Evolutionary conservation across 768 basidiomycete genomes (phyloP).

Genomic region (Lepiota brunneoincarnata): DNA sequence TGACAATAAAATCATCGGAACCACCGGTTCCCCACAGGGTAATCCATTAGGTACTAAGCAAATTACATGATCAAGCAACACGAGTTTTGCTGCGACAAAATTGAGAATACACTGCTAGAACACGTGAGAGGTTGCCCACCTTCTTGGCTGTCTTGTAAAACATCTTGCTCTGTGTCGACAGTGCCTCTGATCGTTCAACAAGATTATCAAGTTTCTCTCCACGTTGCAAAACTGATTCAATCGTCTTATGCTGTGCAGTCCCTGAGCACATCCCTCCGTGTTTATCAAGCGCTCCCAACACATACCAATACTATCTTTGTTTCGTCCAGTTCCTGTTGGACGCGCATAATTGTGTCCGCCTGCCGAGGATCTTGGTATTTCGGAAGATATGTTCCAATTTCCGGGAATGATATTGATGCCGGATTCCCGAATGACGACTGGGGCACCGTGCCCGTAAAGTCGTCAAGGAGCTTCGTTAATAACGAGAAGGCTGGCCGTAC

Average conservation of each 20-base stretch:
- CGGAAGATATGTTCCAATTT: slow-evolving; percentile 70
- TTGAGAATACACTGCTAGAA: slow-evolving; percentile 10
- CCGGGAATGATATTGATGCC: slow-evolving; percentile 71
- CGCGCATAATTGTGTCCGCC: slow-evolving; percentile 97
- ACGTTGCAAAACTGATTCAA: slow-evolving; percentile 92
- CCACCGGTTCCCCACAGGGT: background rate
- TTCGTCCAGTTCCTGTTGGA: slow-evolving; percentile 97
- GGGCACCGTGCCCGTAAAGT: slow-evolving; percentile 81
- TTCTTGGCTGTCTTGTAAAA: slow-evolving; percentile 99
- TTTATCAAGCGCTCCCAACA: slow-evolving; percentile 12
- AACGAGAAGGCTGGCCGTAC: slow-evolving; percentile 96
- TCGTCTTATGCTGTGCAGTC: slow-evolving; percentile 87
- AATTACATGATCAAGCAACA: slow-evolving; percentile 84
- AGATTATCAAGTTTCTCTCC: slow-evolving; percentile 97
- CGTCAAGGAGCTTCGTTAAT: slow-evolving; percentile 89
- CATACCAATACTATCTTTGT: slow-evolving; percentile 96
- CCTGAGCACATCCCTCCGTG: background rate
- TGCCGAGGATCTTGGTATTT: slow-evolving; percentile 98
- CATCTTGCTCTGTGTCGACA: slow-evolving; percentile 92
- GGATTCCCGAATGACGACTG: slow-evolving; percentile 66
- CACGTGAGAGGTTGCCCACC: slow-evolving; percentile 43
- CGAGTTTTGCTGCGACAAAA: slow-evolving; percentile 76
- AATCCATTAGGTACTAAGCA: slow-evolving; percentile 2
- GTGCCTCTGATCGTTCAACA: slow-evolving; percentile 87
- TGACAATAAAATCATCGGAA: background rate